Evolutionary conservation across 2,329 filamentous ascomycete species (phyloP), one percentile per base, ranked within the genome.

Genomic region (Fusarium domesticum): DNA sequence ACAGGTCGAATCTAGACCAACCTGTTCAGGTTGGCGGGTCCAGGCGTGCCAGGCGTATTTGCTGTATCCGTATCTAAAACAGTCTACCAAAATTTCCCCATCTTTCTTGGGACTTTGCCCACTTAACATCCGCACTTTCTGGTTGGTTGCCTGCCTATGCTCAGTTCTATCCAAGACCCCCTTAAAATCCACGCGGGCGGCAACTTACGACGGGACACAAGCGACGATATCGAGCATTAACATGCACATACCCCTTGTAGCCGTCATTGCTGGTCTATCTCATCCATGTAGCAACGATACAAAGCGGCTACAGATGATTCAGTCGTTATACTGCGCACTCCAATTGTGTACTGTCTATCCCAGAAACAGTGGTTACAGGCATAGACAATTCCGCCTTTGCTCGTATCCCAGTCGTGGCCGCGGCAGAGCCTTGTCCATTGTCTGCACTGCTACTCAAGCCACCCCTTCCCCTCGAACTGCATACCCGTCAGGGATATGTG

Each of bases 1-100:
- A 58, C 41, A 43, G 44, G 42, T 23, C 16, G 15, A 15, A 35
- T 15, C 31, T 33, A 40, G 28, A 42, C 50, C 37, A 7, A 37
- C 11, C n/a, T n/a, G n/a, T n/a, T n/a, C n/a, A n/a, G n/a, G n/a
- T n/a, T n/a, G n/a, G 20, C 14, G 7, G 28, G 17, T 15, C 32
- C 32, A 34, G 6, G 14, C 32, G 15, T 34, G 5, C 14, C 23
- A 28, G n/a, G n/a, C n/a, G n/a, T n/a, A 28, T 28, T 12, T 28
- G 14, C 23, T 10, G 20, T 23, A 23, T 28, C n/a, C n/a, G n/a
- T n/a, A n/a, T n/a, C n/a, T n/a, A n/a, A n/a, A n/a, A n/a, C n/a
- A n/a, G n/a, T n/a, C n/a, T n/a, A n/a, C n/a, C n/a, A n/a, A n/a
- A n/a, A n/a, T n/a, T n/a, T n/a, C n/a, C n/a, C n/a, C n/a, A n/a